A percentile compares a stretch with the other conserved stretches of the same genome.
These are phyloP conservation scores for Paecilomyces sp. DNA, from an alignment of 2,329 filamentous ascomycete species.

Conservation along the genomic window DNA sequence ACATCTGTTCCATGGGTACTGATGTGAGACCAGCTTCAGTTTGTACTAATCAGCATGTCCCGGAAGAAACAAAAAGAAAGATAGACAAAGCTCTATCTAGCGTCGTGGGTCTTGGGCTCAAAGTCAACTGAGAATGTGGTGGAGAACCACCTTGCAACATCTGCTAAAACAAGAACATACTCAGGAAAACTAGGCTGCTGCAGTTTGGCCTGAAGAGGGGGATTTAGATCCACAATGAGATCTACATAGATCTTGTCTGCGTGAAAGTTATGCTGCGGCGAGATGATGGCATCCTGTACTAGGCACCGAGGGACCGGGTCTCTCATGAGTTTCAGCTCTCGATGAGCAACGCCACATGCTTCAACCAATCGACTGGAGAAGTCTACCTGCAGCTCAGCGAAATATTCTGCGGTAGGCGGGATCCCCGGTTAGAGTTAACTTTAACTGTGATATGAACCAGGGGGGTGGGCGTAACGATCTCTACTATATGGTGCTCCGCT, in stretches of 20 bases:
- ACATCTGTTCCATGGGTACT: background rate
- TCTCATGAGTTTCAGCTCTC: background rate
- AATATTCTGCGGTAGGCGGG: background rate
- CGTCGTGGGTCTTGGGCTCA: background rate
- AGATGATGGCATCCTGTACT: background rate
- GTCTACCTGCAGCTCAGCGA: background rate
- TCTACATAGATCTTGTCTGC: background rate
- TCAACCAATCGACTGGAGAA: background rate
- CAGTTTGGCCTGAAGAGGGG: background rate
- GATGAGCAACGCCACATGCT: background rate
- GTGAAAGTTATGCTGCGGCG: background rate
- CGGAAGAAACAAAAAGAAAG: background rate
- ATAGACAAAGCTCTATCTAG: background rate
- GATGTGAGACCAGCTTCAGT: background rate
- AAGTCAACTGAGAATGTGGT: background rate
- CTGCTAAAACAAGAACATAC: background rate
- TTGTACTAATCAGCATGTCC: background rate
- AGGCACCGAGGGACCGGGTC: background rate
- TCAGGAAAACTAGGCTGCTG: background rate
- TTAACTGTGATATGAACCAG: background rate
- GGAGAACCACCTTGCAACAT: background rate
- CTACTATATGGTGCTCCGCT: background rate
- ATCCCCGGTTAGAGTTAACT: background rate
- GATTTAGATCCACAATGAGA: background rate
- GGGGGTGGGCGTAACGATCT: background rate